Percentiles rank a stretch among this genome's conserved stretches.
Conservation (phyloP, 176 grass and related monocot genomes). For the Paspalum vaginatum region DNA sequence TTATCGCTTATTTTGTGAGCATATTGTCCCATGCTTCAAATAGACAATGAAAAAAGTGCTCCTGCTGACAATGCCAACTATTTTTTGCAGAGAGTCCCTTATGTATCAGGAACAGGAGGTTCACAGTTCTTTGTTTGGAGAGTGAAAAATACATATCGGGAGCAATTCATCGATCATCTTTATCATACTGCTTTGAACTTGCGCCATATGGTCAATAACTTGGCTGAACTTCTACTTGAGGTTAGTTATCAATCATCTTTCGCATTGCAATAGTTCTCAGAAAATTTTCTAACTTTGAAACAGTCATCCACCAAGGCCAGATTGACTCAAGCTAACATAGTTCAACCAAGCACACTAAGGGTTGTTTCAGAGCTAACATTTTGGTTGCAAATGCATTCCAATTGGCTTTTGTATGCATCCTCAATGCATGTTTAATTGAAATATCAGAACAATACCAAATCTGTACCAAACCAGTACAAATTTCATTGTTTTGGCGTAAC, state of each 20-base stretch:
- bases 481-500: no score
- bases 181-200: slow-evolving; percentile 80
- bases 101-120: slow-evolving; percentile 40
- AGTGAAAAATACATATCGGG: slow-evolving; percentile 53
- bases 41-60: slow-evolving; percentile 21
- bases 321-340: no score
- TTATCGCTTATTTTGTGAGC: slow-evolving; percentile 16
- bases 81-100: slow-evolving; percentile 63
- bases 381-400: no score
- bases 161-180: slow-evolving; percentile 62
- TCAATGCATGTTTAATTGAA: no score
- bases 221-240: slow-evolving; percentile 63
- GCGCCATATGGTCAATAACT: slow-evolving; percentile 57
- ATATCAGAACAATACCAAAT: no score
- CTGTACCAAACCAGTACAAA: no score
- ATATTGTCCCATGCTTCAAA: slow-evolving; percentile 20
- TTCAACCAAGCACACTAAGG: no score
- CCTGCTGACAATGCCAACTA: slow-evolving; percentile 16
- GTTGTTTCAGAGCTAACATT: no score
- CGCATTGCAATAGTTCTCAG: no score
- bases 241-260: slow-evolving; percentile 26
- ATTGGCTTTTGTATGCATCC: no score
- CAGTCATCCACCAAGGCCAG: no score
- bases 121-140: slow-evolving; percentile 67
- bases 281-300: no score